Percentiles rank a stretch among this genome's conserved stretches.
phyloP scores from a whole-genome alignment of 2,329 filamentous ascomycete genomes.

The Arthrobotrys conoides region DNA sequence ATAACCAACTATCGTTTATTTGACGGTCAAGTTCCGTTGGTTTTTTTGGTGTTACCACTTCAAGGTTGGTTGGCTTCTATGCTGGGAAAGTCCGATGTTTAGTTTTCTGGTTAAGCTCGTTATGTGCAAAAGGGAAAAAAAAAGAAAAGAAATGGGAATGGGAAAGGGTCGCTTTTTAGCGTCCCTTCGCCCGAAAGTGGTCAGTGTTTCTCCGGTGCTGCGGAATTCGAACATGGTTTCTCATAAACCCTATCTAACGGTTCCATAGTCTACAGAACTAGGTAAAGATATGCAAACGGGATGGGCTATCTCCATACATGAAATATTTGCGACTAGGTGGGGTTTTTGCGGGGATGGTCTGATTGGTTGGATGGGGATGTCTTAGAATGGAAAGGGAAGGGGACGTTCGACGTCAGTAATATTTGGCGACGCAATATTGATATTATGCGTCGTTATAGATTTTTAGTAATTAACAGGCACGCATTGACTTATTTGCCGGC shows the following conservation, averaged over 20 bases:
- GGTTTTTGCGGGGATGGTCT: constrained; percentile 6
- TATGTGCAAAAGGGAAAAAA: not conserved
- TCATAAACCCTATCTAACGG: not conserved
- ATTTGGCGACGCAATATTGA: constrained; percentile 9
- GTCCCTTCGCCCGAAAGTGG: constrained; percentile 33
- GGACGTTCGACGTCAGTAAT: constrained; percentile 7
- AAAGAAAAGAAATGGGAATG: not conserved
- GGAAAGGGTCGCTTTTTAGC: not conserved
- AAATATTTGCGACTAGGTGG: not conserved
- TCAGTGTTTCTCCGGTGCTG: constrained; percentile 31
- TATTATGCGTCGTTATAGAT: too few relatives aligned
- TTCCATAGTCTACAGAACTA: not conserved
- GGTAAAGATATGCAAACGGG: not conserved
- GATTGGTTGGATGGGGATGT: constrained; percentile 9
- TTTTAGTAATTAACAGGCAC: too few relatives aligned
- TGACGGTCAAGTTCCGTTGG: not conserved
- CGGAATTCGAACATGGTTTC: constrained; percentile 14
- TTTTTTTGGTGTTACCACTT: not conserved
- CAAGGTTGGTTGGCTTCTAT: not conserved
- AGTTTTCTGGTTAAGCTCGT: not conserved
- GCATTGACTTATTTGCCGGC: not conserved
- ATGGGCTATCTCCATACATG: not conserved
- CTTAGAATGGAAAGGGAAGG: not conserved
- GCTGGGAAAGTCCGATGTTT: constrained; percentile 6
- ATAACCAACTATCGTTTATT: not conserved